Conservation (phyloP, 352 stramenopile genomes). For the Phytophthora sp. region DNA sequence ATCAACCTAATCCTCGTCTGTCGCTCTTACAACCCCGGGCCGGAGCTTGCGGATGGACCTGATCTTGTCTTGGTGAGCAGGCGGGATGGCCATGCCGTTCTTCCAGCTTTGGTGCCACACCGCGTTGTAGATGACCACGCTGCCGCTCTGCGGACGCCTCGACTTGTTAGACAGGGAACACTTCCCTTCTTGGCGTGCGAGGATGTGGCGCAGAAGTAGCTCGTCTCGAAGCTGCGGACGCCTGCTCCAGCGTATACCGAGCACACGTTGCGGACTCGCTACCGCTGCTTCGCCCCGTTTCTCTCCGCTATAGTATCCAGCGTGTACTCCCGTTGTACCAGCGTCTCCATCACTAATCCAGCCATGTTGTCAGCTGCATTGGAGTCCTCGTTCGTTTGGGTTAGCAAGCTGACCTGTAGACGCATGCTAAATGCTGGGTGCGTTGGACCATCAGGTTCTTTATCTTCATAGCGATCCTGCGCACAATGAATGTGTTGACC, state of each 20-base stretch:
- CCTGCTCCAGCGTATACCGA: neutral
- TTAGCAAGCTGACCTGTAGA: neutral
- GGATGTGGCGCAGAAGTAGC: constrained; percentile 23
- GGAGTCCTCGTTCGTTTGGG: neutral
- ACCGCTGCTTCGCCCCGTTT: neutral
- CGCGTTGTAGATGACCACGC: constrained; percentile 12
- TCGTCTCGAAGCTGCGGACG: constrained; percentile 26
- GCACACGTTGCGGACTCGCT: neutral
- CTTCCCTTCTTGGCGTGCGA: constrained; percentile 9
- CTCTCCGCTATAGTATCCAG: neutral
- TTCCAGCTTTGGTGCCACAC: constrained; percentile 30
- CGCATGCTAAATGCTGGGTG: neutral
- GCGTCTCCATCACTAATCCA: neutral
- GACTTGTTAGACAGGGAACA: constrained; percentile 22
- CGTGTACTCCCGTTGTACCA: neutral
- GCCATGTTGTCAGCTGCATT: neutral
- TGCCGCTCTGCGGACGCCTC: constrained; percentile 2
- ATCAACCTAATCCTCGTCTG: no score
- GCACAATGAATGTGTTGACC: neutral
- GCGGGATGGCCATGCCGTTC: constrained; percentile 10
- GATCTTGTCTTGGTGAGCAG: constrained; percentile 13
- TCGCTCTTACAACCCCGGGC: neutral
- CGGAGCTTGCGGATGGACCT: constrained; percentile 6
- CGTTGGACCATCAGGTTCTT: no score
- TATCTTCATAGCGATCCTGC: neutral